phyloP scores from a whole-genome alignment of 768 basidiomycete species.

The Psilocybe sp. region DNA sequence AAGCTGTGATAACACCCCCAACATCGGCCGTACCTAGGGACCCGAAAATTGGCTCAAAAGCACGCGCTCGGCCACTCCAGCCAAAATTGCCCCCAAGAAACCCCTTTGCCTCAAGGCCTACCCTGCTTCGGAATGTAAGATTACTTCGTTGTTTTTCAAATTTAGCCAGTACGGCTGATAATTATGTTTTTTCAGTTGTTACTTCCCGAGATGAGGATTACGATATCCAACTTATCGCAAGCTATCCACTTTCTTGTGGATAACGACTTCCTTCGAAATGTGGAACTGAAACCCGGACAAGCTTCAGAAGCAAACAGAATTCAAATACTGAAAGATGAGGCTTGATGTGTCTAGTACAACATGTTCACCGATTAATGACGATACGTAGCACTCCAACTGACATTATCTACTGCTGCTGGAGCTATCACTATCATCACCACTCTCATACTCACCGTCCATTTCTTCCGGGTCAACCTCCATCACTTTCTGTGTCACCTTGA shows the following conservation, averaged over 20 bases:
- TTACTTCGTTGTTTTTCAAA: neutral
- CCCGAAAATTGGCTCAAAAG: constrained; percentile 20
- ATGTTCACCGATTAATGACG: neutral
- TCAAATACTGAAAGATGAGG: constrained; percentile 41
- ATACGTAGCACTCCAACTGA: neutral
- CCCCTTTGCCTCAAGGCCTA: constrained; percentile 65
- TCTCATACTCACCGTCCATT: constrained; percentile 37
- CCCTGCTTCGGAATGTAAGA: constrained; percentile 77
- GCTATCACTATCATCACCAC: constrained; percentile 29
- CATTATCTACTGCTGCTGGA: constrained; percentile 12
- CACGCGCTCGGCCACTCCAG: constrained; percentile 19
- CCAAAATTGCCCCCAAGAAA: constrained; percentile 55
- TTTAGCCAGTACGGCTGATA: constrained; percentile 3
- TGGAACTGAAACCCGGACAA: constrained; percentile 81
- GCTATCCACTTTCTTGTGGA: constrained; percentile 88
- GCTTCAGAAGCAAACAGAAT: constrained; percentile 57
- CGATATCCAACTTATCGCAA: constrained; percentile 89
- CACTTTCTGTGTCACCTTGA: constrained; percentile 69
- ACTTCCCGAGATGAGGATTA: constrained; percentile 81
- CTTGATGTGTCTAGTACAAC: constrained; percentile 1
- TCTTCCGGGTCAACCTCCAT: constrained; percentile 60
- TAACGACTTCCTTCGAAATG: constrained; percentile 80
- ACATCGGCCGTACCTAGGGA: constrained; percentile 1
- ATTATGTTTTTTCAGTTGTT: constrained; percentile 51
- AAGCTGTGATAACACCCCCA: neutral